These are phyloP conservation scores for Cystobasidiaceae sp. DNA, from an alignment of 1,284 basidiomycete genomes.

Conservation along the genomic window DNA sequence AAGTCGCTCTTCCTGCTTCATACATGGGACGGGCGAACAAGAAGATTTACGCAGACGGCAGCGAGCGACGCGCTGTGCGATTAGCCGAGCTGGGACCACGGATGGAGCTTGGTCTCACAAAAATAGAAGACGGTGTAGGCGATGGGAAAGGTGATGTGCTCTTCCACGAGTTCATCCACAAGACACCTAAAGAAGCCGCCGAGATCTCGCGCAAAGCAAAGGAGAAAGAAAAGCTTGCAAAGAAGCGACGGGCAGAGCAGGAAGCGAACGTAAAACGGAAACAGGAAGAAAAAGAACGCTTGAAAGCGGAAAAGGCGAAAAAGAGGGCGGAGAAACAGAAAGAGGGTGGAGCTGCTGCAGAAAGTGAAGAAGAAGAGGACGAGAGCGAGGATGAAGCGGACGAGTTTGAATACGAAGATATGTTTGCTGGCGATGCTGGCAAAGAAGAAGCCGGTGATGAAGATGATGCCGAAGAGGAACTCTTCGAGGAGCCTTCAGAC, in stretches of 20 bases:
- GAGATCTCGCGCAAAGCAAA: slow-evolving; percentile 49
- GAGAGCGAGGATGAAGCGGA: slow-evolving; percentile 47
- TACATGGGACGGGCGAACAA: slow-evolving; percentile 93
- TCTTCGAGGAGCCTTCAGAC: slow-evolving; percentile 31
- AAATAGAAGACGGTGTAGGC: slow-evolving; percentile 70
- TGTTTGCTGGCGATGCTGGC: slow-evolving; percentile 54
- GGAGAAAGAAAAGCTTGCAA: slow-evolving; percentile 54
- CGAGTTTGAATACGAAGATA: slow-evolving; percentile 60
- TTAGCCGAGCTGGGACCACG: slow-evolving; percentile 92
- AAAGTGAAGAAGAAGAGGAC: slow-evolving; percentile 48
- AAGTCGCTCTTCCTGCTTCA: slow-evolving; percentile 76
- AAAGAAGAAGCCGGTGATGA: no score
- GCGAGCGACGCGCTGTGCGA: slow-evolving; percentile 80
- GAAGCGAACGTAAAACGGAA: slow-evolving; percentile 79
- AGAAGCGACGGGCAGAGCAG: slow-evolving; percentile 74
- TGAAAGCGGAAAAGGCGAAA: slow-evolving; percentile 65
- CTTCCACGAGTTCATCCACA: slow-evolving; percentile 86
- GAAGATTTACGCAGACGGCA: slow-evolving; percentile 31
- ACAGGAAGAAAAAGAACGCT: slow-evolving; percentile 62
- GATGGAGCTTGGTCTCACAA: slow-evolving; percentile 86
- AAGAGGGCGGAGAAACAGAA: slow-evolving; percentile 46
- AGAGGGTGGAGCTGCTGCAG: slow-evolving; percentile 44
- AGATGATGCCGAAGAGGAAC: no score
- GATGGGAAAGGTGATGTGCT: slow-evolving; percentile 57
- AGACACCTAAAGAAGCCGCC: slow-evolving; percentile 49